phyloP scores from a whole-genome alignment of 306 rosid species.

The peach (Prunus persica) region Prunus_persica_NCBIv2 NC_034009.1:12044501-12045000 shows the following conservation, averaged over 20 bases:
- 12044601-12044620: slow-evolving; percentile 27
- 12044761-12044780: slow-evolving; percentile 46
- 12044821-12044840: slow-evolving; percentile 35
- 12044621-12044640: slow-evolving; percentile 38
- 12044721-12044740: slow-evolving; percentile 33
- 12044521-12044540: slow-evolving; percentile 16
- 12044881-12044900: slow-evolving; percentile 52
- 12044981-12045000: slow-evolving; percentile 51
- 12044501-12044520: neutral
- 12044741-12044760: slow-evolving; percentile 38
- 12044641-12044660: slow-evolving; percentile 26
- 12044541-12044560: slow-evolving; percentile 52
- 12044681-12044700: slow-evolving; percentile 27
- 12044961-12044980: slow-evolving; percentile 55
- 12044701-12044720: slow-evolving; percentile 33
- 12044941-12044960: slow-evolving; percentile 70
- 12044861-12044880: slow-evolving; percentile 74
- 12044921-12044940: slow-evolving; percentile 60
- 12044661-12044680: slow-evolving; percentile 26
- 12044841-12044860: slow-evolving; percentile 49
- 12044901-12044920: slow-evolving; percentile 63
- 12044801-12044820: slow-evolving; percentile 39
- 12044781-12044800: slow-evolving; percentile 46
- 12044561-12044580: slow-evolving; percentile 15
- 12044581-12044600: slow-evolving; percentile 26